Base-by-base conservation (phyloP, 2,329 filamentous ascomycete genomes). In the Lecanoromycetidae sp. region DNA sequence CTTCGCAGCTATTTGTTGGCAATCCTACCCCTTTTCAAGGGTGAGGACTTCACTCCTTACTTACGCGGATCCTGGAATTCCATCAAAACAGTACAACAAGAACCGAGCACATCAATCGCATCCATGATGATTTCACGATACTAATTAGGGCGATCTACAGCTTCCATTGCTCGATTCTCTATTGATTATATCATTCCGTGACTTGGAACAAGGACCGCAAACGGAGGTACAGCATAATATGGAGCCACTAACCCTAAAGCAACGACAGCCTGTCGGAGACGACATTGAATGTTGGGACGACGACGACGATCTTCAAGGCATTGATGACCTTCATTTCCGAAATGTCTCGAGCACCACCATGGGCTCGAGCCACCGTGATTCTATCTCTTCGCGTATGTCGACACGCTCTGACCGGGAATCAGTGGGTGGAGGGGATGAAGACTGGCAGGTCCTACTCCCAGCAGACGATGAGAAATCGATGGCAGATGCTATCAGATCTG, bases 401-500 rank as follows among this genome's bases (percentile, higher is more conserved):
- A 77, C 87, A 57, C 82, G 82, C 57, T 94, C 86, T 46, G 88
- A 93, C 60, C 76, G 87, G 38, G 82, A 86, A 44, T 86, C 82
- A 1, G 70, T 79, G 54, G 75, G 76, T 47, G 71, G 66, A 52
- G 84, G 80, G 52, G 86, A 93, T 58, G 87, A 94, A 58, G 87
- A 94, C 64, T 87, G 81, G 71, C 87, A 95, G 57, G 76, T 96
- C 19, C 77, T 90, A 56, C 69, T 96, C 25, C 80, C 86, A 2
- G 84, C 82, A 40, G 84, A 91, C 61, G 88, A 95, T 61, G 85
- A 94, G 58, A 75, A 78, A 53, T 86, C 86, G 1, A 93, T 84
- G 8, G 69, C 81, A 56, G 84, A 93, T 60, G 88, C 91, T 51
- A 90, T 98, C 57, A 78, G 84, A 20, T 84, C 87, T 5, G 90